Evolutionary conservation across 805 yeast species (phyloP).

Genomic region (Lipomyces yamadae): DNA sequence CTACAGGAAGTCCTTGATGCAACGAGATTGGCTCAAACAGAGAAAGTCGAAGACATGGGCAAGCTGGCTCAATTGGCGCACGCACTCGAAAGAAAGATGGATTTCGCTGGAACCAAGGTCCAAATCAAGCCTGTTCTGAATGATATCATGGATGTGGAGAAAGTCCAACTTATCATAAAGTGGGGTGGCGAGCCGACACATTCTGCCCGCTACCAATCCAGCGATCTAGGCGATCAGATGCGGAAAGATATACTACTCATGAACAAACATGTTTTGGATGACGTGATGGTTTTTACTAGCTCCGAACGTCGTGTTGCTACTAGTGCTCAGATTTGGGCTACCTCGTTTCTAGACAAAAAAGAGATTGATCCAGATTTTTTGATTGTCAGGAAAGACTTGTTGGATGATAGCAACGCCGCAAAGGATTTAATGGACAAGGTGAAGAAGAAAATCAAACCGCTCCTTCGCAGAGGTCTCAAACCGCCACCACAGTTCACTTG

Average conservation of each 20-base stretch:
- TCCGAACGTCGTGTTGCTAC: constrained; percentile 95
- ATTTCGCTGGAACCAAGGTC: constrained; percentile 93
- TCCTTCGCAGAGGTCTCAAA: constrained; percentile 91
- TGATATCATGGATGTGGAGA: constrained; percentile 70
- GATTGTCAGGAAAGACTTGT: constrained; percentile 81
- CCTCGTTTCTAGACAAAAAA: constrained; percentile 73
- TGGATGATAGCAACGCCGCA: constrained; percentile 98
- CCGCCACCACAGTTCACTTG: constrained; percentile 98
- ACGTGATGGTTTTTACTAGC: constrained; percentile 85
- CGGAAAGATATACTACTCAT: constrained; percentile 88
- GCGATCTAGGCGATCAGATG: constrained; percentile 93
- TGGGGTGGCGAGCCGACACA: constrained; percentile 99
- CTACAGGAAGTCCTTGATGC: constrained; percentile 84
- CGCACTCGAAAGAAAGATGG: constrained; percentile 86
- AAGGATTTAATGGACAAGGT: constrained; percentile 97
- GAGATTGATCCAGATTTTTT: constrained; percentile 77
- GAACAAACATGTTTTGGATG: constrained; percentile 81
- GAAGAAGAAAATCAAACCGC: constrained; percentile 91
- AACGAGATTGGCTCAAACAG: constrained; percentile 68
- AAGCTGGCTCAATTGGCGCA: constrained; percentile 76
- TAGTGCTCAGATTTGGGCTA: constrained; percentile 85
- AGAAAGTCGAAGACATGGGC: constrained; percentile 76
- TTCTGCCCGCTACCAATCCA: constrained; percentile 91
- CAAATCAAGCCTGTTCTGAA: constrained; percentile 87
- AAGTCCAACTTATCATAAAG: constrained; percentile 91